Evolutionary conservation across 495 filamentous ascomycete genomes (phyloP).

Genomic region (Schizothecium vesticola): DNA sequence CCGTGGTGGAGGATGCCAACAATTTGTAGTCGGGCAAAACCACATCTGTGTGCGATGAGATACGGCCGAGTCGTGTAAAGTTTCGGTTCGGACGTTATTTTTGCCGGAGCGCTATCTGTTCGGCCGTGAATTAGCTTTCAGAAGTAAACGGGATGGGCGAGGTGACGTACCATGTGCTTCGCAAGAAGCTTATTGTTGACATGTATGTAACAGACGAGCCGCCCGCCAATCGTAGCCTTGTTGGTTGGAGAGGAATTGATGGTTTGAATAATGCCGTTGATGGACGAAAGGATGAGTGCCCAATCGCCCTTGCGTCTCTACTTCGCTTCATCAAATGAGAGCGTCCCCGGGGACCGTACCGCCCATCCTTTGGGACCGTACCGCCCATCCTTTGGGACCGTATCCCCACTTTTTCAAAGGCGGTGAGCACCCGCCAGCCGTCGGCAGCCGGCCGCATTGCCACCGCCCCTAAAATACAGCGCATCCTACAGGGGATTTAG

Average conservation of each 20-base stretch:
- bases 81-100: background rate
- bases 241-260: background rate
- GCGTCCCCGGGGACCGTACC: no score
- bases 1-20: background rate
- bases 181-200: background rate
- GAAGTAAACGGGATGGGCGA: background rate
- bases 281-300: no score
- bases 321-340: no score
- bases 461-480: no score
- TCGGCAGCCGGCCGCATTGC: no score
- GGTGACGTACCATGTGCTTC: background rate
- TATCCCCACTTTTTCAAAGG: no score
- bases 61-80: background rate
- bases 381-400: no score
- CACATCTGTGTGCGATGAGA: background rate
- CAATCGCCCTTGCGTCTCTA: no score
- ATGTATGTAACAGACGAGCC: background rate
- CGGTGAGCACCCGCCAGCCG: no score
- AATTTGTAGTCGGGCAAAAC: background rate
- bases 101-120: background rate
- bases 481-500: no score
- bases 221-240: background rate
- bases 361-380: no score
- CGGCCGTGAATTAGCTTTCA: background rate
- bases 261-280: background rate